Conservation (phyloP, 2,329 filamentous ascomycete species). For the Volutella citrinella region DNA sequence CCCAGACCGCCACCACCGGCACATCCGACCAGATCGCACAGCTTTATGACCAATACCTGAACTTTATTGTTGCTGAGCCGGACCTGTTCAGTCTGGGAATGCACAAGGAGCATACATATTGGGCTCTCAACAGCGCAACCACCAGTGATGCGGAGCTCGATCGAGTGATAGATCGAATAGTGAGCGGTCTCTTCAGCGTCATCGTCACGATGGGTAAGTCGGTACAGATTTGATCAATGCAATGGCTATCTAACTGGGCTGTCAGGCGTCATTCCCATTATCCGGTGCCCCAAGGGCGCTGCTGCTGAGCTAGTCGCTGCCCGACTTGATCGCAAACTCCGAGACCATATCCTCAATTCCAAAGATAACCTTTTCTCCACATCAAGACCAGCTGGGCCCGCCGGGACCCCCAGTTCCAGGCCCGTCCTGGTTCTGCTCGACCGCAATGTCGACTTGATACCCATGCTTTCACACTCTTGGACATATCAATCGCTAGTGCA, state of each 20-base stretch:
- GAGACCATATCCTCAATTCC: conserved; percentile 94
- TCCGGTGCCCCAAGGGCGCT: conserved; percentile 87
- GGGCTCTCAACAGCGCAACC: conserved; percentile 90
- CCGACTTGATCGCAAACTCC: conserved; percentile 90
- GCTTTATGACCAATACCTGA: conserved; percentile 94
- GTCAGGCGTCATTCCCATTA: conserved; percentile 90
- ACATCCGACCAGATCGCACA: conserved; percentile 90
- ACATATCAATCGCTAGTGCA: conserved; percentile 80
- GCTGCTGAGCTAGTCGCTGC: conserved; percentile 92
- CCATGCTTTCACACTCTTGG: conserved; percentile 95
- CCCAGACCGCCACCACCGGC: conserved; percentile 77
- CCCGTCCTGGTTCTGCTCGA: conserved; percentile 93
- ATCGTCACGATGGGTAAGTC: conserved; percentile 90
- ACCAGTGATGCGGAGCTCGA: conserved; percentile 91
- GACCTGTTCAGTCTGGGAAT: conserved; percentile 94
- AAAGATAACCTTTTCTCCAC: conserved; percentile 94
- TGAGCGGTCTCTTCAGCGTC: conserved; percentile 95
- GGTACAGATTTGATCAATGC: no score
- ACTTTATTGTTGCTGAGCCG: conserved; percentile 94
- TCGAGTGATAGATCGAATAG: conserved; percentile 81
- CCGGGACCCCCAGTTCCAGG: conserved; percentile 66
- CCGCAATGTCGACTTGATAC: conserved; percentile 90
- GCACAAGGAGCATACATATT: conserved; percentile 87
- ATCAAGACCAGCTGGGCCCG: conserved; percentile 54
- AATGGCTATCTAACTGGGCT: no score